Conservation (phyloP, 2,329 filamentous ascomycete genomes). For the Talaromyces sp. region DNA sequence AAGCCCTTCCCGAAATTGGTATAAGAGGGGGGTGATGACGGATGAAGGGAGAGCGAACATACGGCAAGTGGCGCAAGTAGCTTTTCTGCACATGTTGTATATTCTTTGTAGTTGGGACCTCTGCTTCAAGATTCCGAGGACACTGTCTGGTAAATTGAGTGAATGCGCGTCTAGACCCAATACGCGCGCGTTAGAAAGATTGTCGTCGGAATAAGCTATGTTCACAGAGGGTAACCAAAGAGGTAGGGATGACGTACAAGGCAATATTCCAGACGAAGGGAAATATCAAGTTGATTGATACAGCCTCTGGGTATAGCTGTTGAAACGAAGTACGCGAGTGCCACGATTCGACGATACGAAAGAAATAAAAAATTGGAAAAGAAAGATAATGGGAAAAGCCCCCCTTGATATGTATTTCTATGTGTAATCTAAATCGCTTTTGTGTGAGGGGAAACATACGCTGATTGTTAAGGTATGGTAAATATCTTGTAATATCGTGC, state of each 20-base stretch:
- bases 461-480: not conserved
- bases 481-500: not conserved
- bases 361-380: not conserved
- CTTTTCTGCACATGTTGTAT: conserved; percentile 19
- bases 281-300: conserved; percentile 7
- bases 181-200: not conserved
- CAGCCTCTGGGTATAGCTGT: not conserved
- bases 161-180: not conserved
- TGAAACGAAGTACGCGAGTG: not conserved
- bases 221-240: not conserved
- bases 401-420: conserved; percentile 4
- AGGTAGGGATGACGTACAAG: conserved; percentile 2
- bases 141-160: too few relatives aligned
- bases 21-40: not conserved
- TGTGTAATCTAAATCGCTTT: not conserved
- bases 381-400: not conserved
- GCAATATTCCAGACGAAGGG: not conserved
- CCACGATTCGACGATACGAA: not conserved
- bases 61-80: conserved; percentile 22
- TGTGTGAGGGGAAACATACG: not conserved
- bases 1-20: not conserved
- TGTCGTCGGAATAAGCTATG: not conserved
- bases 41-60: conserved; percentile 4
- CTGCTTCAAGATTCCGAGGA: too few relatives aligned
- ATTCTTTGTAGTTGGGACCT: not conserved